phyloP scores from a whole-genome alignment of 140 eudicot species.

The Artemisia princeps region DNA sequence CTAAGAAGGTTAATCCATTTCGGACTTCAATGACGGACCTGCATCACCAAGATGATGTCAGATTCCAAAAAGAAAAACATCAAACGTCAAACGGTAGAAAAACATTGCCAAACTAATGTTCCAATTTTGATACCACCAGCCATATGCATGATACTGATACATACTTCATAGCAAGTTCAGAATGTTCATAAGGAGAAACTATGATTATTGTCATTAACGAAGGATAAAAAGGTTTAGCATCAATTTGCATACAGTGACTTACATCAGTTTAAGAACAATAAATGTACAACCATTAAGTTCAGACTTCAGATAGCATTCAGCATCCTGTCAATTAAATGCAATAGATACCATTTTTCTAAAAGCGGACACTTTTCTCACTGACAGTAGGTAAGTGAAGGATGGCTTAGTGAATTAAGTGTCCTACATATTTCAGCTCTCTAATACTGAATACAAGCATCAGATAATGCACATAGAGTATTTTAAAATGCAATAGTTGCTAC shows the following conservation, averaged over 20 bases:
- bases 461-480: neutral
- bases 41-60: conserved; percentile 24
- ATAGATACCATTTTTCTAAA: neutral
- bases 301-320: conserved; percentile 8
- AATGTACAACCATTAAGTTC: conserved; percentile 1
- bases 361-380: neutral
- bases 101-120: neutral
- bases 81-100: neutral
- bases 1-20: conserved; percentile 76
- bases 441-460: conserved; percentile 2
- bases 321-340: neutral
- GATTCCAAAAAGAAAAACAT: conserved; percentile 8
- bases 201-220: neutral
- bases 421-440: neutral
- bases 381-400: neutral
- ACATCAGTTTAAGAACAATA: neutral
- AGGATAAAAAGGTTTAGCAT: neutral
- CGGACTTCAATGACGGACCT: conserved; percentile 97
- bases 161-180: conserved; percentile 3
- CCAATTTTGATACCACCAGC: neutral
- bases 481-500: neutral
- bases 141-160: conserved; percentile 17
- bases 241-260: neutral
- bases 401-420: conserved; percentile 4
- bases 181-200: neutral